Evolutionary conservation across 148 eudicot species (phyloP).

Genomic region (Cornus controversa): DNA sequence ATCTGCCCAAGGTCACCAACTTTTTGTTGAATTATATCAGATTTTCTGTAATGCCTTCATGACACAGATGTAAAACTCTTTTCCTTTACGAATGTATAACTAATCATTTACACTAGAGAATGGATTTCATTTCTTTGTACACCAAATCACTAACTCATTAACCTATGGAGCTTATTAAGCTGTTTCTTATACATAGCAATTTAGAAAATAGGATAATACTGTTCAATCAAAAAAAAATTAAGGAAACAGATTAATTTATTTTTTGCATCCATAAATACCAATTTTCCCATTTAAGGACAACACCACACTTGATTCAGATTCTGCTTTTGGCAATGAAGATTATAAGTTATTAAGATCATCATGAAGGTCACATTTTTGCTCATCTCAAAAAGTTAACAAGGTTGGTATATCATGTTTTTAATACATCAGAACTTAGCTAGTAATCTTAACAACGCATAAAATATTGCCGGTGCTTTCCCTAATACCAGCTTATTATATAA

Average conservation of each 20-base stretch:
- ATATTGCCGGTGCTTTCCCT: no score
- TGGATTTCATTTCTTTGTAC: not conserved
- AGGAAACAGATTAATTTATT: not conserved
- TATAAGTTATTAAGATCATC: no score
- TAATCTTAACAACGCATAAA: no score
- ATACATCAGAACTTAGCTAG: no score
- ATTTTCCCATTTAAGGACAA: no score
- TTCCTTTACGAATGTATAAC: not conserved
- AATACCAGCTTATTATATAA: slow-evolving; percentile 2
- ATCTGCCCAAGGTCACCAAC: not conserved
- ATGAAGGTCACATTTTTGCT: no score
- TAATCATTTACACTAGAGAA: not conserved
- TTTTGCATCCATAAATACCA: not conserved
- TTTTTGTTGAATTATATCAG: not conserved
- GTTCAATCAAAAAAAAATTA: not conserved
- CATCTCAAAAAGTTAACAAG: no score
- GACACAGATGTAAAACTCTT: not conserved
- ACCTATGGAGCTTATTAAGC: not conserved
- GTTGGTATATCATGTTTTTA: no score
- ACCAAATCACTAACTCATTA: not conserved
- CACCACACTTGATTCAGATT: no score
- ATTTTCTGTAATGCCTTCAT: not conserved
- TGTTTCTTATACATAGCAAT: not conserved
- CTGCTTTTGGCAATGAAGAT: no score
- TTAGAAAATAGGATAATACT: not conserved